Base-by-base conservation (phyloP, 345 rosid species). In the Salix viminalis region DNA sequence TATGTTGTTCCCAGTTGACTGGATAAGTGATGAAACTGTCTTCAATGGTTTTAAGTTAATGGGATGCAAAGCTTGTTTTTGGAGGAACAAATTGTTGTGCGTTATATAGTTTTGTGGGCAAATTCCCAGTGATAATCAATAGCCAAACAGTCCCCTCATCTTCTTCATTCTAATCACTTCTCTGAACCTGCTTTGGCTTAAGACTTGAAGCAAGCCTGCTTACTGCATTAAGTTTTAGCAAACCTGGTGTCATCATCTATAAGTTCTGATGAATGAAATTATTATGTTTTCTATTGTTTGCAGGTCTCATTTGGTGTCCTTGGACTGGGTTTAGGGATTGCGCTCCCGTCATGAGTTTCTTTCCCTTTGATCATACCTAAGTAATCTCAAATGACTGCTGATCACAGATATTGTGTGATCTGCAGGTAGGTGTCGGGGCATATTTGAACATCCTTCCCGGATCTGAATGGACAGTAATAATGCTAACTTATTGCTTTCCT, bases 401-500 rank as follows among this genome's bases (percentile, higher is more conserved):
- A 67, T 54, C 39, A 76, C 32, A n/a, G 30, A 48, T 68, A 76
- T 72, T 64, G 70, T 71, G 50, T 13, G n/a, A 58, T 76, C 3
- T 83, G 68, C 83, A 96, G 99, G 81, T 92, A 93, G 99, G 98
- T 74, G 93, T 96, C 75, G 96, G 98, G 19, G 99, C 99, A 0
- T 96, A 96, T 75, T 96, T 96, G 73, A 96, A 88, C 76, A 84
- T 96, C 82, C 90, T 96, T 41, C 97, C 99, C 3, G 98, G 99
- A 77, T 89, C 99, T 28, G 99, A 96, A 76, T 96, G 99, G 99
- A 93, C 99, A 0, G 99, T 97, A 2, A 26, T 96, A 62, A 92
- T 93, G 98, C 84, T 96, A 34, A 96, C 99, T 1, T 96, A 96
- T 85, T 96, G 99, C 46, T 96, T 96, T 75, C 99, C 99, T 39